Percentiles rank a stretch among this genome's conserved stretches.
These are phyloP conservation scores for Amauroascus verrucosus DNA, from an alignment of 2,329 filamentous ascomycete species.

Conservation along the genomic window DNA sequence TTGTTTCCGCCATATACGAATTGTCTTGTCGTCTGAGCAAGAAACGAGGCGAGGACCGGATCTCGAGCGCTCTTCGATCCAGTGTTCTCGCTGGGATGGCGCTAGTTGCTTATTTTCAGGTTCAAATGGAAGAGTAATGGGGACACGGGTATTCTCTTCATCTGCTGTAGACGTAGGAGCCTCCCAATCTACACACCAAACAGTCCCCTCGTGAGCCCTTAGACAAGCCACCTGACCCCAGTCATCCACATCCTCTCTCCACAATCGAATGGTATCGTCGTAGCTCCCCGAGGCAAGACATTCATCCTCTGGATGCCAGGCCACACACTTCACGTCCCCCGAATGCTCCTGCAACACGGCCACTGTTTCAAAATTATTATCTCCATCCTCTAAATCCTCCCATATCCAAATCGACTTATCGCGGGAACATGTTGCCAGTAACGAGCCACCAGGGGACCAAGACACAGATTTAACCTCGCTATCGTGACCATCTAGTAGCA, in stretches of 20 bases:
- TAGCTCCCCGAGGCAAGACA: conserved; percentile 86
- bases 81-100: conserved; percentile 17
- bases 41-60: conserved; percentile 56
- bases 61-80: conserved; percentile 24
- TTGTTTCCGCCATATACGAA: conserved; percentile 67
- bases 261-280: conserved; percentile 80
- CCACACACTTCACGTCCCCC: conserved; percentile 87
- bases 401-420: conserved; percentile 98
- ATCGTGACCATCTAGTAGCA: conserved; percentile 90
- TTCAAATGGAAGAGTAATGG: neutral
- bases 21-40: conserved; percentile 72
- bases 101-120: conserved; percentile 2
- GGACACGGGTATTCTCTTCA: neutral
- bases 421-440: conserved; percentile 78
- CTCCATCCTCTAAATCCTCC: conserved; percentile 78
- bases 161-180: neutral
- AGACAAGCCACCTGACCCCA: conserved; percentile 84
- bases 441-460: conserved; percentile 53
- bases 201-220: conserved; percentile 70
- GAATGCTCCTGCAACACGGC: conserved; percentile 91
- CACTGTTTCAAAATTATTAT: conserved; percentile 94
- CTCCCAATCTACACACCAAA: conserved; percentile 75
- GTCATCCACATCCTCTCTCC: conserved; percentile 84
- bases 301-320: conserved; percentile 75
- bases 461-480: conserved; percentile 84